Evolutionary conservation across 2,329 filamentous ascomycete species (phyloP).

Genomic region (Fusarium abutilonis): DNA sequence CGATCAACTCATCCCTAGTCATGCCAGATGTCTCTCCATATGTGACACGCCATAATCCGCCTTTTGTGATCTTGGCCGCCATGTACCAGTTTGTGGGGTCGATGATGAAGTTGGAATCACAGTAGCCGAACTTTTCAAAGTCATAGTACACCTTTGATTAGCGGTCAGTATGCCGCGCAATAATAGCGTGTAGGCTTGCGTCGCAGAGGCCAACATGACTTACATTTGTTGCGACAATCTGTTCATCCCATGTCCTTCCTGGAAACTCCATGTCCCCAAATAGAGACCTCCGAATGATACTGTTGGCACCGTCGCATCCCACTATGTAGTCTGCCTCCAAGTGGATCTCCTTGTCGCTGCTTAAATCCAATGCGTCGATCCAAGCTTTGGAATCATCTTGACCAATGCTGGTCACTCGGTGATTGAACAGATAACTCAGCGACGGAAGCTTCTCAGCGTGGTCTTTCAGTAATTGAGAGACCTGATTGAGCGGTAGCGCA

Average conservation of each 20-base stretch:
- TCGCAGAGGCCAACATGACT: no score
- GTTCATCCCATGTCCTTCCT: conserved; percentile 68
- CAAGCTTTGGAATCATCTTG: no score
- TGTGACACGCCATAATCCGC: conserved; percentile 70
- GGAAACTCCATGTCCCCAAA: conserved; percentile 65
- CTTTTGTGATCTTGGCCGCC: conserved; percentile 67
- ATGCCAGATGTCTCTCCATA: conserved; percentile 68
- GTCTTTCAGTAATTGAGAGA: not conserved
- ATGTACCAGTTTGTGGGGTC: conserved; percentile 69
- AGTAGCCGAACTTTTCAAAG: conserved; percentile 63
- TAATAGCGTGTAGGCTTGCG: no score
- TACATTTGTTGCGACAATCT: conserved; percentile 71
- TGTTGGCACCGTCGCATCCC: conserved; percentile 66
- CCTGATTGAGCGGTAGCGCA: conserved; percentile 8
- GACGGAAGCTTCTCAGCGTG: not conserved
- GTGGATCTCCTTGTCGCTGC: no score
- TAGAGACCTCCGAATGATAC: conserved; percentile 58
- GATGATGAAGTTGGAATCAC: conserved; percentile 69
- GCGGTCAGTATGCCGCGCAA: not conserved
- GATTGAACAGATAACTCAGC: no score
- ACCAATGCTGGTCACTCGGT: no score
- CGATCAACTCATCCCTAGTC: conserved; percentile 61
- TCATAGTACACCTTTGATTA: conserved; percentile 67
- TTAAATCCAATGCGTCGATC: no score
- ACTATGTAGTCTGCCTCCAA: no score